These are phyloP conservation scores for Quambalaria eucalypti DNA, from an alignment of 1,284 basidiomycete genomes.

Conservation along the genomic window DNA sequence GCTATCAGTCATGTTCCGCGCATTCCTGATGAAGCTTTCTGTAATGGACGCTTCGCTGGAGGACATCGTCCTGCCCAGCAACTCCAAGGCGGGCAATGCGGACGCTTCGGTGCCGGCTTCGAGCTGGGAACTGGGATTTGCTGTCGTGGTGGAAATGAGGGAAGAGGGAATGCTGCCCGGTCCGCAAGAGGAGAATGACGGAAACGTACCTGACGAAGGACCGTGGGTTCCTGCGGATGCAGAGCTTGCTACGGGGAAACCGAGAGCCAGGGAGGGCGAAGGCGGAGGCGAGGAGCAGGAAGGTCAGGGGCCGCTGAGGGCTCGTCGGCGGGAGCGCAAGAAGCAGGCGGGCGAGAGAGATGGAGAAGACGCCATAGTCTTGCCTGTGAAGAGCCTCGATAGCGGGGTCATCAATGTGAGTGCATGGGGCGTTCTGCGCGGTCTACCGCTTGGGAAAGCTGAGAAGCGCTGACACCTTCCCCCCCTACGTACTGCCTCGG, in stretches of 20 bases:
- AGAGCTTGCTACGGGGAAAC: background rate
- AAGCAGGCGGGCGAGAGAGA: too few relatives aligned
- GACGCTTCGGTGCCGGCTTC: too few relatives aligned
- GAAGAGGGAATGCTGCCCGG: conserved; percentile 53
- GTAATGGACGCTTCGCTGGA: conserved; percentile 56
- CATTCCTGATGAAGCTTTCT: conserved; percentile 72
- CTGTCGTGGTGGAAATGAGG: conserved; percentile 69
- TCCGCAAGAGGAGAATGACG: conserved; percentile 7
- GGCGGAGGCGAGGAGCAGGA: background rate
- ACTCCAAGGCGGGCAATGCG: too few relatives aligned
- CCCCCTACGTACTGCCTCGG: conserved; percentile 4
- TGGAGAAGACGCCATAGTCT: background rate
- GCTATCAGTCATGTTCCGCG: conserved; percentile 69
- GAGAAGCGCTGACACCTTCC: background rate
- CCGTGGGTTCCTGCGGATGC: conserved; percentile 20
- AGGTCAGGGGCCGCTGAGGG: background rate
- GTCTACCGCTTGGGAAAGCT: too few relatives aligned
- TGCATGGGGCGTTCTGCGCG: too few relatives aligned
- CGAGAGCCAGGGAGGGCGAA: background rate
- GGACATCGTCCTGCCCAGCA: conserved; percentile 49
- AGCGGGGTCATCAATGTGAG: conserved; percentile 11
- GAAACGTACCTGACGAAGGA: conserved; percentile 13
- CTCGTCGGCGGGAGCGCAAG: background rate
- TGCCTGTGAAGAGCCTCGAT: conserved; percentile 10
- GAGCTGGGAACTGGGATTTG: conserved; percentile 74